Conservation (phyloP, 2,329 filamentous ascomycete genomes). For the Fusarium mundagurra region DNA sequence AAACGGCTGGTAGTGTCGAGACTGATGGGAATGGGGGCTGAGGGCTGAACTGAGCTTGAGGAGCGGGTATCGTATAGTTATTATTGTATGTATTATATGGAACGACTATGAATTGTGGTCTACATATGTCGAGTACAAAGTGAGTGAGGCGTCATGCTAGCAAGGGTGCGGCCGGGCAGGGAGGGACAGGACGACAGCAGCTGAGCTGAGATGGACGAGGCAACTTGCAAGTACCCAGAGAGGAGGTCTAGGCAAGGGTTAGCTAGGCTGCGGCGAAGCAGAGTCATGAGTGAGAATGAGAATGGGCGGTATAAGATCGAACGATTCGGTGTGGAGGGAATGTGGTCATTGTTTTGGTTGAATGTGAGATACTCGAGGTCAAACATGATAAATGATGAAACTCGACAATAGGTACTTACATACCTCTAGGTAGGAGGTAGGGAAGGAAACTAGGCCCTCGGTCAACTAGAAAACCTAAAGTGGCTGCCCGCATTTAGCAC, state of each 20-base stretch:
- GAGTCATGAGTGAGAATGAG: background rate
- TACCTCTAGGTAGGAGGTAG: background rate
- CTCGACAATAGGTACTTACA: background rate
- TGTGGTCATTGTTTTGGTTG: constrained; percentile 2
- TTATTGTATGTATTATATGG: background rate
- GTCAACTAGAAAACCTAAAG: constrained; percentile 9
- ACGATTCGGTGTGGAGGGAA: constrained; percentile 1
- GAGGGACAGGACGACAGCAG: background rate
- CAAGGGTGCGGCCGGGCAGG: constrained; percentile 2
- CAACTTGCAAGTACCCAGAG: background rate
- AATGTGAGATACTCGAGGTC: constrained; percentile 18
- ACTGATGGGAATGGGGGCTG: background rate
- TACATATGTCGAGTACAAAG: constrained; percentile 12
- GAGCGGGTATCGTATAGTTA: constrained; percentile 12
- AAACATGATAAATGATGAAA: constrained; percentile 35
- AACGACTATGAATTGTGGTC: constrained; percentile 7
- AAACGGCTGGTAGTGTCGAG: constrained; percentile 18
- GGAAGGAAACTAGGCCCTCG: background rate
- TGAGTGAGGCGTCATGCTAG: constrained; percentile 17
- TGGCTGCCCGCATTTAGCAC: constrained; percentile 20
- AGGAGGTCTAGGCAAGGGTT: background rate
- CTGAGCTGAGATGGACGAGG: background rate
- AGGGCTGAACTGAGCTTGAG: background rate
- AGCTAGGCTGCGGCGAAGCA: constrained; percentile 10
- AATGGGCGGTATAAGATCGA: background rate